These are phyloP conservation scores for Babesia ovata DNA, from an alignment of 169 alveolate genomes.

Conservation along the genomic window DNA sequence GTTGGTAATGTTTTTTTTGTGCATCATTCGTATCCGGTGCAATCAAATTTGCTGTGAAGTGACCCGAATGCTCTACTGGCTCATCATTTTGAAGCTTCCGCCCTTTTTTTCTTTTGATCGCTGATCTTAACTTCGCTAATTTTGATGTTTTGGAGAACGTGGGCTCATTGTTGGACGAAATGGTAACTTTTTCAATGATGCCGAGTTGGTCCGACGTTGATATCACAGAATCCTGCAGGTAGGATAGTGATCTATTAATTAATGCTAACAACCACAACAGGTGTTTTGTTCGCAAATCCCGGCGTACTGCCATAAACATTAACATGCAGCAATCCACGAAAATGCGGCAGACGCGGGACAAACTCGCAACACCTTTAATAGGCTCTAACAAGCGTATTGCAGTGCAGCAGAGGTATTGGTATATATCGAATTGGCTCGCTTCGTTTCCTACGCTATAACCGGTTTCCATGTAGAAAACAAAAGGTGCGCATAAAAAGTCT, in stretches of 20 bases:
- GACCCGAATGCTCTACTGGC: background rate
- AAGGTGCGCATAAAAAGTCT: conserved; percentile 11
- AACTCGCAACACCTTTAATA: background rate
- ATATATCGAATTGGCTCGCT: background rate
- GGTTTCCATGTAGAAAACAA: background rate
- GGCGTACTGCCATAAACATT: background rate
- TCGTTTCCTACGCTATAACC: background rate
- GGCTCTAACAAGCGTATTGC: background rate
- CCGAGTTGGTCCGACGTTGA: background rate
- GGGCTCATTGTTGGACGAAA: background rate
- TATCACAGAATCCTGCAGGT: background rate
- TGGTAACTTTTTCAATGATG: background rate
- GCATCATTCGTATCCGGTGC: background rate
- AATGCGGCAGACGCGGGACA: conserved; percentile 10
- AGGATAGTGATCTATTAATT: background rate
- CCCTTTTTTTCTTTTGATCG: background rate
- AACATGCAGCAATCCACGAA: conserved; percentile 20
- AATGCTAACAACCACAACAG: conserved; percentile 13
- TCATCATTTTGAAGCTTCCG: background rate
- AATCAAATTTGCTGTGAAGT: background rate
- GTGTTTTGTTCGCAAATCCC: background rate
- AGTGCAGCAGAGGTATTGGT: conserved; percentile 22
- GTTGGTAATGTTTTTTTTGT: too few relatives aligned
- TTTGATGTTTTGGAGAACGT: background rate
- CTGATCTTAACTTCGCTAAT: background rate